Percentiles rank a stretch among this genome's conserved stretches.
phyloP scores from a whole-genome alignment of 225 moss, liverwort and hornwort genomes.

The Antitrichia curtipendula region DNA sequence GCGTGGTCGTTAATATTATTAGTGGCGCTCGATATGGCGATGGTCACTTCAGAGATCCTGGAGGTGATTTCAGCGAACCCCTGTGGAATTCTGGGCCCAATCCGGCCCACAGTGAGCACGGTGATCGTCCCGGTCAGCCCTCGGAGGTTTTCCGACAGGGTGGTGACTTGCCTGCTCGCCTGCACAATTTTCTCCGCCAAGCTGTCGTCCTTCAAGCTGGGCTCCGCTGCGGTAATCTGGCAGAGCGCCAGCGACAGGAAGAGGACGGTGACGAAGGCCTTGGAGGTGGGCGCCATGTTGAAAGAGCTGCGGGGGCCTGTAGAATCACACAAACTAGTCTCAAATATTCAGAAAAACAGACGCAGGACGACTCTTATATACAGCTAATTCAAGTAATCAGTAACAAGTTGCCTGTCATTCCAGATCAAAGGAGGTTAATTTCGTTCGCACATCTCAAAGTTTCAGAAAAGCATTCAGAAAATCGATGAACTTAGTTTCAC shows the following conservation, averaged over 20 bases:
- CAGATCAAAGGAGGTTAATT: too few species aligned
- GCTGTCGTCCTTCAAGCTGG: not conserved
- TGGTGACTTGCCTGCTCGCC: not conserved
- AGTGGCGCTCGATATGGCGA: not conserved
- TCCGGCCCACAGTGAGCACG: fast-evolving
- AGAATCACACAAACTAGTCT: not conserved
- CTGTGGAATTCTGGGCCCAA: not conserved
- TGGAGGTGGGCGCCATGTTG: not conserved
- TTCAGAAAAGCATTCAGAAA: not conserved
- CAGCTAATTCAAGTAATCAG: too few species aligned
- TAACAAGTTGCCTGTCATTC: too few species aligned
- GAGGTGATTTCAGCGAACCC: not conserved
- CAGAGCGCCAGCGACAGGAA: not conserved
- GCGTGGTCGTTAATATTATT: not conserved
- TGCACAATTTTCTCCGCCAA: not conserved
- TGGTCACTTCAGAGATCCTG: not conserved
- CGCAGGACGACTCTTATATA: too few species aligned
- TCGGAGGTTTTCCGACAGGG: not conserved
- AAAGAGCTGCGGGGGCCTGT: not conserved
- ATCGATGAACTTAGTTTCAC: not conserved
- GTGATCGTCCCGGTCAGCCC: not conserved
- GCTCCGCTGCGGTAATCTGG: not conserved
- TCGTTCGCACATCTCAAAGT: too few species aligned
- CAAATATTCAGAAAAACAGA: too few species aligned
- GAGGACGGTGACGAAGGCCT: not conserved